A percentile compares a stretch with the other conserved stretches of the same genome.
Evolutionary conservation across 2,329 filamentous ascomycete genomes (phyloP).

Genomic region (Daldinia sp.): DNA sequence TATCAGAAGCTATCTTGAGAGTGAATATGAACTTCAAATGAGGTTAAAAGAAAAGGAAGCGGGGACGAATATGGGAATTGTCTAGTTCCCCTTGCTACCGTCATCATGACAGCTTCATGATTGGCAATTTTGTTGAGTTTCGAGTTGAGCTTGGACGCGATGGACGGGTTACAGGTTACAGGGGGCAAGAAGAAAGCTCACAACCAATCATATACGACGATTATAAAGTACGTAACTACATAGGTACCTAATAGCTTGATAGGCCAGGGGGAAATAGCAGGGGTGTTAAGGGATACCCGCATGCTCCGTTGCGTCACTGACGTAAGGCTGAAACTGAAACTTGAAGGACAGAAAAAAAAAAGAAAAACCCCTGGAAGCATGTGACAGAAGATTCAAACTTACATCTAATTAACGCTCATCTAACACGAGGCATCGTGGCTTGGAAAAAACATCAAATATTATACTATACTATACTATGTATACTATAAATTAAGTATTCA

Average conservation of each 20-base stretch:
- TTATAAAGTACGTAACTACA: background rate
- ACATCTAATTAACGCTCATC: no score
- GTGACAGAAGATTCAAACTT: constrained; percentile 5
- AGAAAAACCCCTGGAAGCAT: background rate
- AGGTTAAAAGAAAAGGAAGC: background rate
- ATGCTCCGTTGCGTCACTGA: constrained; percentile 13
- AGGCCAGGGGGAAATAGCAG: background rate
- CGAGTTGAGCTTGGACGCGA: constrained; percentile 24
- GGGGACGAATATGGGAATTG: background rate
- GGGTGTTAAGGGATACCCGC: background rate
- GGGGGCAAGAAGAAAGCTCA: background rate
- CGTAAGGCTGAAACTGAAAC: constrained; percentile 33
- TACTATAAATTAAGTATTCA: no score
- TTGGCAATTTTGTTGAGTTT: constrained; percentile 26
- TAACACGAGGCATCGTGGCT: background rate
- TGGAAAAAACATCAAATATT: background rate
- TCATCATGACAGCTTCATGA: constrained; percentile 32
- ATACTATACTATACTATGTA: background rate
- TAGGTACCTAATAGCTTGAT: no score
- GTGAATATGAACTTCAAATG: background rate
- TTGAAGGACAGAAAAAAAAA: no score
- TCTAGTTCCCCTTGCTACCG: constrained; percentile 7
- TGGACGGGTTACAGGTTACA: background rate
- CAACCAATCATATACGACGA: constrained; percentile 7
- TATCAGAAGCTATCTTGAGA: constrained; percentile 4